phyloP scores from a whole-genome alignment of 257 asterid species.

The Nicotiana sylvestris region DNA sequence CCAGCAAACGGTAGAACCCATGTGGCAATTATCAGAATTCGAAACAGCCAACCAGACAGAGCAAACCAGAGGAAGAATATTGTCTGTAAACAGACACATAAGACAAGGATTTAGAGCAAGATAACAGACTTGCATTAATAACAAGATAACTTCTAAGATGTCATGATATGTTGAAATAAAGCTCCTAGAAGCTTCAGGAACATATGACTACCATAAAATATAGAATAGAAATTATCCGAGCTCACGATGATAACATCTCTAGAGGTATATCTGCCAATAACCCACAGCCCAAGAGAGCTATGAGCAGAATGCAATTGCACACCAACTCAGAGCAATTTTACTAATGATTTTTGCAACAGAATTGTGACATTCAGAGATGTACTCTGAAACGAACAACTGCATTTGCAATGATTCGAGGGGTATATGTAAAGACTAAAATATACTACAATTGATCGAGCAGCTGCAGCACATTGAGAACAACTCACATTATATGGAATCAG shows the following conservation, averaged over 20 bases:
- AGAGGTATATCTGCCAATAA: neutral
- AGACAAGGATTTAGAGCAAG: neutral
- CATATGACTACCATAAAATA: neutral
- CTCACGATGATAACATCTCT: neutral
- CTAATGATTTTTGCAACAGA: neutral
- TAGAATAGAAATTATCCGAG: neutral
- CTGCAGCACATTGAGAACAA: neutral
- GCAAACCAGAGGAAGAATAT: constrained; percentile 95
- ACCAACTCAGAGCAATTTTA: neutral
- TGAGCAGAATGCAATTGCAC: neutral
- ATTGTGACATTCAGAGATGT: neutral
- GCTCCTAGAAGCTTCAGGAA: neutral
- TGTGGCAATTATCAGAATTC: constrained; percentile 65
- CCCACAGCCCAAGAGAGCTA: neutral
- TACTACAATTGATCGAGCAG: neutral
- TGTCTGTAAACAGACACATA: constrained; percentile 51
- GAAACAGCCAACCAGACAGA: constrained; percentile 94
- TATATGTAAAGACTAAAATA: neutral
- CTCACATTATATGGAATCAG: neutral
- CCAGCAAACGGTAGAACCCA: constrained; percentile 97
- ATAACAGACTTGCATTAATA: neutral
- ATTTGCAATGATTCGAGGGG: neutral
- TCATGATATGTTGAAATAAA: neutral
- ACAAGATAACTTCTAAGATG: neutral
- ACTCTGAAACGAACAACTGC: neutral